These are phyloP conservation scores for Ceratobasidium theobromae DNA, from an alignment of 1,284 basidiomycete species.

Conservation along the genomic window DNA sequence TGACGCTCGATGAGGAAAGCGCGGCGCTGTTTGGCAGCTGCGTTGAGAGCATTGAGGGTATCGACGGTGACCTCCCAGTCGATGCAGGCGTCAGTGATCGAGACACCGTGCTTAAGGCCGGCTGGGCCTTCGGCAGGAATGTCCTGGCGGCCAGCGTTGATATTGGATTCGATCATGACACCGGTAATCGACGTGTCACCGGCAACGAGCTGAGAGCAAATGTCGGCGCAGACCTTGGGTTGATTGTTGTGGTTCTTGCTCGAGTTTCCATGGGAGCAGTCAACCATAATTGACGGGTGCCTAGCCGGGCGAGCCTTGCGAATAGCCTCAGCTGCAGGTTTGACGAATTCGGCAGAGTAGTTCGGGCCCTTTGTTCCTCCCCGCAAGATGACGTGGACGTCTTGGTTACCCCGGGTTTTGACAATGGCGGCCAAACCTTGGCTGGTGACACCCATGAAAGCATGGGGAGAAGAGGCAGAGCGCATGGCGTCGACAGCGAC, in stretches of 20 bases:
- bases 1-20: conserved; percentile 43
- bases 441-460: conserved; percentile 97
- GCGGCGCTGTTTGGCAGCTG: conserved; percentile 45
- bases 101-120: conserved; percentile 79
- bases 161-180: conserved; percentile 95
- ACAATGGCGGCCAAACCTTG: conserved; percentile 91
- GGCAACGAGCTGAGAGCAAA: conserved; percentile 75
- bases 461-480: conserved; percentile 87
- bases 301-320: conserved; percentile 57
- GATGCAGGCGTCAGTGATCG: conserved; percentile 92
- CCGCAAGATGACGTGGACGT: conserved; percentile 92
- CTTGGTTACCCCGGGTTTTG: conserved; percentile 88
- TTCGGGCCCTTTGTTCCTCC: conserved; percentile 90
- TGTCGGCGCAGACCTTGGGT: conserved; percentile 72
- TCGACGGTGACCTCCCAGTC: conserved; percentile 82
- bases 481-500: conserved; percentile 95
- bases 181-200: conserved; percentile 86
- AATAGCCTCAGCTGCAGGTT: conserved; percentile 68
- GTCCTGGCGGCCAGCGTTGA: conserved; percentile 85
- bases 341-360: conserved; percentile 73
- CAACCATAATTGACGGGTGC: conserved; percentile 49
- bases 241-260: conserved; percentile 92
- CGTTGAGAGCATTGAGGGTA: conserved; percentile 76
- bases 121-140: conserved; percentile 60
- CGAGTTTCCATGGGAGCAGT: conserved; percentile 74